Evolutionary conservation across 1,284 basidiomycete genomes (phyloP), one percentile per base, ranked within the genome.

Genomic region (Anthracocystis setariae): DNA sequence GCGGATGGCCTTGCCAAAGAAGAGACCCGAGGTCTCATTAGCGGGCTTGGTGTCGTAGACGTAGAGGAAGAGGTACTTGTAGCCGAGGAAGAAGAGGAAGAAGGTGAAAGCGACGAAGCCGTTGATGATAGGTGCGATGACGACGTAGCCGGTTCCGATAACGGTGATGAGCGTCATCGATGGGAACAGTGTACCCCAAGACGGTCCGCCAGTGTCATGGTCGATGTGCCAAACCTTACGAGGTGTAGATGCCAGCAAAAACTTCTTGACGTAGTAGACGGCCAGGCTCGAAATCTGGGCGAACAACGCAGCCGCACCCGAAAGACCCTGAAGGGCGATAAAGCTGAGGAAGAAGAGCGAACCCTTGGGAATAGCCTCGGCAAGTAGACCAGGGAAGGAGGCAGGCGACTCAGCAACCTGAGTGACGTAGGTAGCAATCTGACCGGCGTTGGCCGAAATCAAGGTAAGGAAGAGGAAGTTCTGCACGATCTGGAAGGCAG

Each of bases 341-440:
- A 85, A 94, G 85, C 92, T 94, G 52, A 98, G 86, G 90, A 97
- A 97, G 88, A 96, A 98, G 60, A 89, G 94, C 18, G 91, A 92
- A 0, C 93, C 91, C 64, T 87, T 83, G 0, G 95, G 95, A 20
- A 98, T 86, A 51, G 92, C 89, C 9, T 76, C 56, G n/a, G 84
- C 83, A 18, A 82, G 60, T 17, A 76, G 56, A 37, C 65, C 47
- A 33, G 80, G 77, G 62, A 82, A 79, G 0, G 25, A 29, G 9
- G 46, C 12, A 8, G 78, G 76, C 23, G 75, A 46, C 17, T 52
- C 33, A 8, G 57, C 43, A 17, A 81, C 46, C 3, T 55, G 12
- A 4, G 46, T 3, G 18, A 76, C 68, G 44, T 81, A 82, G 1
- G 43, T 27, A 8, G 46, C n/a, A 15, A 78, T 71, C 46, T 78